Percentiles rank a stretch among this genome's conserved stretches.
phyloP scores from a whole-genome alignment of 2,329 filamentous ascomycete genomes.

The Fusarium napiforme region DNA sequence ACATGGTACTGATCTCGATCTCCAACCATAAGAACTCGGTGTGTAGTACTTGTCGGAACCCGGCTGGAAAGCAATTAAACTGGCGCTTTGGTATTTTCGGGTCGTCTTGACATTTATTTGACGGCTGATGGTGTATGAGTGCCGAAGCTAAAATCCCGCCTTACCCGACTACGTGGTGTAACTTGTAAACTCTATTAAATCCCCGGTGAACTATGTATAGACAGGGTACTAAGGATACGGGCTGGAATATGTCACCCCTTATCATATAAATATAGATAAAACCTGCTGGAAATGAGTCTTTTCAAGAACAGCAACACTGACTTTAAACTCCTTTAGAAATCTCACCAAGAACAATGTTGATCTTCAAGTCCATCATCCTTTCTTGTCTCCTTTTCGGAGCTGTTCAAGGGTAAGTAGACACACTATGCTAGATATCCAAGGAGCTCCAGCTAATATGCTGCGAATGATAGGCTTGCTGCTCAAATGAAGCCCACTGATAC shows the following conservation, averaged over 20 bases:
- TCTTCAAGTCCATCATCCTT: neutral
- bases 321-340: fast-evolving
- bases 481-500: fast-evolving
- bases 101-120: neutral
- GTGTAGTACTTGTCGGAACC: fast-evolving
- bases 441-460: too few relatives aligned
- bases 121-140: fast-evolving
- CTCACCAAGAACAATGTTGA: neutral
- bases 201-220: fast-evolving
- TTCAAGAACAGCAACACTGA: neutral
- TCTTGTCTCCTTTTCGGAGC: neutral
- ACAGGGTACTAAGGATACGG: neutral
- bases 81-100: neutral
- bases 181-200: neutral
- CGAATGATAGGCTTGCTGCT: neutral
- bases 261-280: neutral
- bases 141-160: neutral
- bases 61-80: fast-evolving
- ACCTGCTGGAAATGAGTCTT: fast-evolving
- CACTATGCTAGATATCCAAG: fast-evolving
- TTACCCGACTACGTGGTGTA: neutral
- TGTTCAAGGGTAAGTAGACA: neutral
- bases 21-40: fast-evolving
- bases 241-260: fast-evolving
- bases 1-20: neutral